phyloP scores from a whole-genome alignment of 2,329 filamentous ascomycete species.

The Trichoderma atrobrunneum region DNA sequence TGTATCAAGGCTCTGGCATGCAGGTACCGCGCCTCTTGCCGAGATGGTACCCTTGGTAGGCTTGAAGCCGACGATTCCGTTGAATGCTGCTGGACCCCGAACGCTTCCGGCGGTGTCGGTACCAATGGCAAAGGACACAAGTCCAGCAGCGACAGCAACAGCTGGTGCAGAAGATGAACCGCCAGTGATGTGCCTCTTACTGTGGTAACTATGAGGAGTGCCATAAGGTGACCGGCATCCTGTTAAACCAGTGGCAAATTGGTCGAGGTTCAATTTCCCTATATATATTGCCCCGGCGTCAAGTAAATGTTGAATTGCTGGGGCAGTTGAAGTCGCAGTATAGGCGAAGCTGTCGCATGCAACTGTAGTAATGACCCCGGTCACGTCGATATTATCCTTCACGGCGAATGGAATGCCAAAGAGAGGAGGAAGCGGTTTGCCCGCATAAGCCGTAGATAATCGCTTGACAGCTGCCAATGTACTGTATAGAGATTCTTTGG shows the following conservation, averaged over 20 bases:
- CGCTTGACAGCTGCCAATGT: not conserved
- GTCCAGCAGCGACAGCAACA: constrained; percentile 22
- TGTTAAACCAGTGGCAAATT: constrained; percentile 23
- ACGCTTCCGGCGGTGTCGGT: constrained; percentile 25
- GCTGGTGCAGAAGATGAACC: constrained; percentile 25
- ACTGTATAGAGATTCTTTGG: not conserved
- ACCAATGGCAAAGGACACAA: constrained; percentile 24
- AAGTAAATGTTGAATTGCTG: constrained; percentile 23
- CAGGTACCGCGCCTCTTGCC: not conserved
- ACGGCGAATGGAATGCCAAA: constrained; percentile 25
- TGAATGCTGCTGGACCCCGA: constrained; percentile 24
- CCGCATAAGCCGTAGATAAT: not conserved
- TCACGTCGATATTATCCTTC: constrained; percentile 26
- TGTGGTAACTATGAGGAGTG: constrained; percentile 21
- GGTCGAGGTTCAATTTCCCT: constrained; percentile 55
- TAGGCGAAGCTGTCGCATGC: constrained; percentile 20
- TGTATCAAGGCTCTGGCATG: not conserved
- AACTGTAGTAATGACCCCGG: constrained; percentile 18
- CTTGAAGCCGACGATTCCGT: constrained; percentile 22
- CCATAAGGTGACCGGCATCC: constrained; percentile 23
- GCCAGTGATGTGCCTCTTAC: constrained; percentile 21
- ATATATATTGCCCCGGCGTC: constrained; percentile 30
- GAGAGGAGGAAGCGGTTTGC: constrained; percentile 21
- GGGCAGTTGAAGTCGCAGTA: constrained; percentile 20
- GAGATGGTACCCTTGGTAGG: constrained; percentile 9